Evolutionary conservation across 2,329 filamentous ascomycete genomes (phyloP), one percentile per base, ranked within the genome.

Genomic region (Colletotrichum lini): DNA sequence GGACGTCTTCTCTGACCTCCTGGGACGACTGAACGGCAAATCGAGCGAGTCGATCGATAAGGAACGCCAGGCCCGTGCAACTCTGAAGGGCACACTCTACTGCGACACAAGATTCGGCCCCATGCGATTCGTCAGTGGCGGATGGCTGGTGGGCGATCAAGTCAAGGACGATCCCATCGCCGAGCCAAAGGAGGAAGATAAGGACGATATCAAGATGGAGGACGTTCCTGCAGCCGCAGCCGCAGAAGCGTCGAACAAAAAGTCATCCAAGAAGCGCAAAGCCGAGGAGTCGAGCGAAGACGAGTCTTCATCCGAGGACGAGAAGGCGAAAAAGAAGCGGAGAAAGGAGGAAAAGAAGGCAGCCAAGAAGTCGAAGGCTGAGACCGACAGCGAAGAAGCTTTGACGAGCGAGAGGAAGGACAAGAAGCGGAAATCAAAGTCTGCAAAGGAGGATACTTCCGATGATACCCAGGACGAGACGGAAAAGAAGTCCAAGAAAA

Each of bases 21-120:
- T 99, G 23, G 95, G 96, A 26, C 88, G 96, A 65, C 83, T 99
- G 68, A 99, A 99, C 81, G 96, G 96, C 61, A 96, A 94, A 81
- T 91, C 89, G 26, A 92, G 96, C 59, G 89, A 85, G n/a, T 88
- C 90, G 59, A 84, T 96, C 45, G 88, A 92, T 80, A 88, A 90
- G 77, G 92, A 96, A 76, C 89, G 91, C 79, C 87, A 90, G 77
- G 87, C 88, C 57, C 86, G 91, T 75, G 88, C 93, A 67, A 91
- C 94, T 76, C 83, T 93, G 52, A 93, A 93, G 84, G 88, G 94
- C 77, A 90, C 90, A 73, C 84, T 91, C 56, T 97, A 95, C 79
- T 88, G 94, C 65, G 91, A 92, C 75, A 87, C 89, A 77, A 94
- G 91, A 81, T 95, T 91, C 83, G 95, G 95, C 0, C 86, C 89